These are phyloP conservation scores for Hypoxylon fuscum DNA, from an alignment of 495 filamentous ascomycete genomes.

Conservation along the genomic window DNA sequence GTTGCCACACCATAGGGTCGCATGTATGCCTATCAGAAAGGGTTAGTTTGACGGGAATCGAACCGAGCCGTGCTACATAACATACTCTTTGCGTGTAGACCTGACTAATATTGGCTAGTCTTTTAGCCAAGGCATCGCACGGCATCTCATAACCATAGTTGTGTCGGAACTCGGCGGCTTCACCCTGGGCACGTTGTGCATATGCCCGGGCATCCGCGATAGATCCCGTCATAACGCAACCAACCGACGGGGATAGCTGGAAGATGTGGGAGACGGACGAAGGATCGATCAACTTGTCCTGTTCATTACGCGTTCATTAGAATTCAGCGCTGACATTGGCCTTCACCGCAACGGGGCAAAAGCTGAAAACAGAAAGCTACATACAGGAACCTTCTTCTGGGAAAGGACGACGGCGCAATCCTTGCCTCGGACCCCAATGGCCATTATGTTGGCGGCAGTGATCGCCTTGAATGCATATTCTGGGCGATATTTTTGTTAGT, in stretches of 20 bases:
- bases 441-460: constrained; percentile 98
- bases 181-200: constrained; percentile 88
- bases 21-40: constrained; percentile 84
- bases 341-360: constrained; percentile 22
- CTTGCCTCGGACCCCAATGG: constrained; percentile 94
- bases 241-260: constrained; percentile 93
- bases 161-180: constrained; percentile 97
- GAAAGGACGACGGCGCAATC: constrained; percentile 96
- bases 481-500: constrained; percentile 54
- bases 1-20: constrained; percentile 93
- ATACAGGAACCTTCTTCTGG: constrained; percentile 98
- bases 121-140: constrained; percentile 93
- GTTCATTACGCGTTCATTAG: constrained; percentile 36
- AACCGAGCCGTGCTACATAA: constrained; percentile 20
- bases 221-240: constrained; percentile 97
- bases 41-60: constrained; percentile 32
- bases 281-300: constrained; percentile 99
- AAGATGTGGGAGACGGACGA: constrained; percentile 97
- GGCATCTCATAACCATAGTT: constrained; percentile 99
- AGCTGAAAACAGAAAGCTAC: constrained; percentile 56
- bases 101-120: constrained; percentile 97
- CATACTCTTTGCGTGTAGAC: constrained; percentile 97
- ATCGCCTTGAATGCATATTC: constrained; percentile 99
- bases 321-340: constrained; percentile 41
- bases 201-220: constrained; percentile 96